Base-by-base conservation (phyloP, 2,329 filamentous ascomycete genomes). In the Hypomyces rosellus region DNA sequence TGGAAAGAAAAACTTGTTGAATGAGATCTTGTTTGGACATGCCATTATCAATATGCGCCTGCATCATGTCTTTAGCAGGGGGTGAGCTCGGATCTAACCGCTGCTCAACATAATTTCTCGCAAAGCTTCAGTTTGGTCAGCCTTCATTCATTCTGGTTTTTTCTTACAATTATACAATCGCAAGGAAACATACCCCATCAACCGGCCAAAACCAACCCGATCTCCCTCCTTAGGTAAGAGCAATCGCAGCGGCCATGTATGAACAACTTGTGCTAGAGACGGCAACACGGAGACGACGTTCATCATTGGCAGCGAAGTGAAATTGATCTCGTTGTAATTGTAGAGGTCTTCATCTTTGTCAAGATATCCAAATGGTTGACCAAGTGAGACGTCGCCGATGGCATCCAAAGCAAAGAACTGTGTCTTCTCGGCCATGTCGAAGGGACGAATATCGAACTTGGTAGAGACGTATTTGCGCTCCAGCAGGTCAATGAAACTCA, bases 351-450 rank as follows among this genome's bases (percentile, higher is more conserved):
- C 59, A 52, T 81, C 75, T 6, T 71, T 65, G 18, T 65, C 64
- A 13, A 82, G 65, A 55, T 75, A 74, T 4, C 78, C 77, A 53
- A 80, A 80, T 0, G 75, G 58, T 12, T 69, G 60, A 6, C 77
- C 77, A n/a, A 80, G 73, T 0, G 74, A 74, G 18, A 81, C 63
- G 36, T 77, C 70, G 12, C 73, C 74, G 39, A 81, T 75, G 2
- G 76, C 74, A 50, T 82, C 78, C 1, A 81, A 63, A 1, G 77
- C 72, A 49, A 80, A 76, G 65, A 72, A 78, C 20, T 76, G 74
- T 3, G 73, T 71, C 54, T 76, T 75, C 37, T 67, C 64, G 18
- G 73, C 74, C 40, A 81, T 63, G 55, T 81, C 76, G 50, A 80
- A 65, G 0, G 65, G 66, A 0, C 59, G 58, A 20, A 65, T 65